phyloP scores from a whole-genome alignment of 108 stramenopile species.

The Nitzschia palea region DNA sequence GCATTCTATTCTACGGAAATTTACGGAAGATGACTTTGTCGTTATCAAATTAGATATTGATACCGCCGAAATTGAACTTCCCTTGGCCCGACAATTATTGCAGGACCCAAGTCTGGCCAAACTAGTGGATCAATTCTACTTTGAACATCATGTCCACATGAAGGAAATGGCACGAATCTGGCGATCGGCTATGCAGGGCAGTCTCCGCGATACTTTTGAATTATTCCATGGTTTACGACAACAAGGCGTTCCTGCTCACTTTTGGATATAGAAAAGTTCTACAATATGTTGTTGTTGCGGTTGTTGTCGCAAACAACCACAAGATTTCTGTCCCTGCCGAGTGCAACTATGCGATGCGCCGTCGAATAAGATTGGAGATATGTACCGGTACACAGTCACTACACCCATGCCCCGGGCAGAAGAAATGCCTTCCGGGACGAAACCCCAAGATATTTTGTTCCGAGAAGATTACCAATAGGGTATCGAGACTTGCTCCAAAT shows the following conservation, averaged over 20 bases:
- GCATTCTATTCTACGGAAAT: constrained; percentile 31
- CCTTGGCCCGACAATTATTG: constrained; percentile 43
- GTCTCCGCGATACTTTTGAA: constrained; percentile 44
- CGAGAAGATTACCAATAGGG: no score
- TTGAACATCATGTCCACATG: constrained; percentile 68
- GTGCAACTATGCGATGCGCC: no score
- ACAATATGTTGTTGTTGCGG: no score
- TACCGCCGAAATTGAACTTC: constrained; percentile 39
- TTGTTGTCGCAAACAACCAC: no score
- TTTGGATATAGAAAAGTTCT: no score
- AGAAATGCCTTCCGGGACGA: no score
- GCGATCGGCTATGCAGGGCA: constrained; percentile 36
- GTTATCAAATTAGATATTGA: constrained; percentile 77
- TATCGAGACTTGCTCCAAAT: no score
- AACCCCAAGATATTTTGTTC: no score
- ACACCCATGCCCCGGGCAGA: no score
- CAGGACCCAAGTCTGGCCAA: constrained; percentile 16
- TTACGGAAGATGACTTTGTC: constrained; percentile 54
- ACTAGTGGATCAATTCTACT: constrained; percentile 76
- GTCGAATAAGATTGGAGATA: no score
- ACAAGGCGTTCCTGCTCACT: constrained; percentile 51
- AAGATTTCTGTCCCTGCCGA: no score
- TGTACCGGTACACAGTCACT: no score
- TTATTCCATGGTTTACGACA: constrained; percentile 39
- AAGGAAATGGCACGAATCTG: constrained; percentile 38